Percentiles rank a stretch among this genome's conserved stretches.
Conservation (phyloP, 257 asterid genomes). For the Fraxinus anomala region DNA sequence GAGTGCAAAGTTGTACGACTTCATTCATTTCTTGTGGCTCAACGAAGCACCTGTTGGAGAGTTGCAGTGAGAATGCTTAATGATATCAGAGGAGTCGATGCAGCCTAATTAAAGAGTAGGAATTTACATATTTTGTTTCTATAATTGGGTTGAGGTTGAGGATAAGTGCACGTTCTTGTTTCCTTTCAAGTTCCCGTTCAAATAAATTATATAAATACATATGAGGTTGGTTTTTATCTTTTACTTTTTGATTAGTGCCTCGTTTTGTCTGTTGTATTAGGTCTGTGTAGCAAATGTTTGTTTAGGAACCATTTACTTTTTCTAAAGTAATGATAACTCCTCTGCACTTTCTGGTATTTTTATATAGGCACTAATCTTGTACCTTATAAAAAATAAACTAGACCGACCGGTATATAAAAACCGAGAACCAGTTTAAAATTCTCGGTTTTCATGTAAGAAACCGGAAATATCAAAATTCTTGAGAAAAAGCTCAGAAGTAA, state of each 20-base stretch:
- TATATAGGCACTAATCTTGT: too few relatives aligned
- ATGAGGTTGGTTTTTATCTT: neutral
- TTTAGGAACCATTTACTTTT: neutral
- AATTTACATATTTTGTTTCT: neutral
- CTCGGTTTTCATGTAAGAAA: too few relatives aligned
- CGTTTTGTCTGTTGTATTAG: neutral
- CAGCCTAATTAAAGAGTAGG: neutral
- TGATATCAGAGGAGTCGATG: neutral
- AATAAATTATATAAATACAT: neutral
- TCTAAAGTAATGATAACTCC: neutral
- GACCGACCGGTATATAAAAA: too few relatives aligned
- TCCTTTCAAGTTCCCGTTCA: neutral
- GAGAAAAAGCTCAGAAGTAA: too few relatives aligned
- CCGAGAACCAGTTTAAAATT: too few relatives aligned
- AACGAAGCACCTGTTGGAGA: slow-evolving; percentile 99
- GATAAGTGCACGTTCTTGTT: neutral
- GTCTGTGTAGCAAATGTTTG: neutral
- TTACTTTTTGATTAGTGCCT: neutral
- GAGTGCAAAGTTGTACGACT: slow-evolving; percentile 86
- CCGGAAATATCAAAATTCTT: too few relatives aligned
- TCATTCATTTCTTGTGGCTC: slow-evolving; percentile 96
- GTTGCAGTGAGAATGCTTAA: slow-evolving; percentile 48
- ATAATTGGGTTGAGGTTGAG: neutral
- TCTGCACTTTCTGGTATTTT: neutral
- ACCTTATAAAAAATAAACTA: too few relatives aligned